Evolutionary conservation across 192 early-diverging fungal species (phyloP).

Genomic region (Linnemannia zychae): DNA sequence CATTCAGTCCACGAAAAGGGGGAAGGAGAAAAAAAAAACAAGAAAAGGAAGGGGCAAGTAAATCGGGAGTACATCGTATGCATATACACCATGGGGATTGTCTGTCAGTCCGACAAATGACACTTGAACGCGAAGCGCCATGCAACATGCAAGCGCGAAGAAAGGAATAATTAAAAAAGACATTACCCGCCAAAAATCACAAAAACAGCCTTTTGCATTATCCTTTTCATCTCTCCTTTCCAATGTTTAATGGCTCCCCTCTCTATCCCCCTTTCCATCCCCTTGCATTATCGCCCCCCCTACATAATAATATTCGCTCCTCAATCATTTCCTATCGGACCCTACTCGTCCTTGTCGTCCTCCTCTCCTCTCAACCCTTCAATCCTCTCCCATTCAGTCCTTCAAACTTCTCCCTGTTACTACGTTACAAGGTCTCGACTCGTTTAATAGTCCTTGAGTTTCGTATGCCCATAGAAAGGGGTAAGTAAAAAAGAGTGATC

Average conservation of each 20-base stretch:
- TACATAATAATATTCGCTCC: not conserved
- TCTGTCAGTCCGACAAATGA: too few species aligned
- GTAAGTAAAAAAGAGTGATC: not conserved
- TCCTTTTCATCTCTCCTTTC: not conserved
- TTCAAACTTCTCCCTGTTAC: too few species aligned
- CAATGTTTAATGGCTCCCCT: too few species aligned
- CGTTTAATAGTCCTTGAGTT: too few species aligned
- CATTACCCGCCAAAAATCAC: conserved; percentile 1
- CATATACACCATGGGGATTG: too few species aligned
- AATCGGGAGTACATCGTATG: too few species aligned
- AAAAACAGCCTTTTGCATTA: not conserved
- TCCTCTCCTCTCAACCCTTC: not conserved
- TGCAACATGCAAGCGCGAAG: too few species aligned
- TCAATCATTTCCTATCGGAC: not conserved
- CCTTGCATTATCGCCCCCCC: not conserved
- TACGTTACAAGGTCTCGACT: too few species aligned
- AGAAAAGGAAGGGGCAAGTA: not conserved
- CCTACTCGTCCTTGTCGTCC: not conserved
- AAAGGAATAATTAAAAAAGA: too few species aligned
- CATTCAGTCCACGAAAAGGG: not conserved
- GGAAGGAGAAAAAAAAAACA: not conserved
- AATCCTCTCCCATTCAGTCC: too few species aligned
- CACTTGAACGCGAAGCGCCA: too few species aligned
- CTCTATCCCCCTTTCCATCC: not conserved
- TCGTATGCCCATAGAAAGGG: not conserved